Evolutionary conservation across 768 basidiomycete species (phyloP), one percentile per base, ranked within the genome.

Genomic region (Tricholoma saponaceum): DNA sequence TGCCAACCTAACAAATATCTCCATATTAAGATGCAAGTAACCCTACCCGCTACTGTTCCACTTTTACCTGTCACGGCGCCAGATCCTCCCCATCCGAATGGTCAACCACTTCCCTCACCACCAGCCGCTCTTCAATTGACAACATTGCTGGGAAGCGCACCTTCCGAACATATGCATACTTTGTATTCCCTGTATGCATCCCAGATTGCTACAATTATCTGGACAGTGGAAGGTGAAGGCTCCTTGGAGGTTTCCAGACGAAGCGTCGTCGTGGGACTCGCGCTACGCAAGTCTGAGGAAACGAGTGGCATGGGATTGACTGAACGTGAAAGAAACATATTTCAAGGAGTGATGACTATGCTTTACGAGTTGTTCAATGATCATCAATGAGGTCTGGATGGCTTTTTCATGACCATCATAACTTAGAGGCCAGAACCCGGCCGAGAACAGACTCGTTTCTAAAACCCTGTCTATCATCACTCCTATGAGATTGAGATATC

Each of bases 151-250:
- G 95, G 95, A 33, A 77, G 80, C 57, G 83, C 88, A 2, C 80
- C 86, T 1, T 84, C 89, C 0, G 82, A 85, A 9, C 83, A 90
- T 55, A 67, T 85, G 58, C 85, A 86, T 51, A 85, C 84, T 0
- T 72, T 96, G 22, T 82, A 95, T 66, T 85, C 86, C 33, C 76
- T 96, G 0, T 96, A 95, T 70, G 86, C 85, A 0, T 77, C 86
- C n/a, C 95, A 97, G 64, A 86, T 93, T 46, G 90, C 93, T 0
- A 92, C 92, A 0, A 77, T 95, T 26, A 69, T 95, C 5, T 97
- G 94, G 90, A 75, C 78, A 0, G 65, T 81, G 54, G 77, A 79
- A 54, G 67, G 72, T n/a, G 68, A 76, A 43, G 72, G 64, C 41
- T 64, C 72, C 23, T 57, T 79, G 39, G 78, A 79, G 16, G 70